These are phyloP conservation scores for Inonotus hispidus DNA, from an alignment of 1,284 basidiomycete species.

Conservation along the genomic window DNA sequence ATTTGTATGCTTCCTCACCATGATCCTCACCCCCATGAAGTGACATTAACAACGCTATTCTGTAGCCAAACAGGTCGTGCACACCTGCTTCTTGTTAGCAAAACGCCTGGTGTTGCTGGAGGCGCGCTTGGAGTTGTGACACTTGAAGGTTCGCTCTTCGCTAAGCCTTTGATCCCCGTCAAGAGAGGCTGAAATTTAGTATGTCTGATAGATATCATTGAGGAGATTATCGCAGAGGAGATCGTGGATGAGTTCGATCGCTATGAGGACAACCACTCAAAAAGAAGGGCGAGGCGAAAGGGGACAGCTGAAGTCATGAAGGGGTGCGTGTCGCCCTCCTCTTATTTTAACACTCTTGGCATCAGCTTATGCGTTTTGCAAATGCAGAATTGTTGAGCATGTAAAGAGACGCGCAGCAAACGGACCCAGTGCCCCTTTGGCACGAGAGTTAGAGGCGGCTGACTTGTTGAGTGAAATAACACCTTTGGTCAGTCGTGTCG, in stretches of 20 bases:
- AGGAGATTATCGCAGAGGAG: constrained; percentile 86
- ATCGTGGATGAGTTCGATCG: constrained; percentile 89
- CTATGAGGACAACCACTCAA: constrained; percentile 80
- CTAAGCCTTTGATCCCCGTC: not conserved
- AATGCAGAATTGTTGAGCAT: constrained; percentile 37
- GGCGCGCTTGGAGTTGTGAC: constrained; percentile 83
- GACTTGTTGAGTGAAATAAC: not conserved
- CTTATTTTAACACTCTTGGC: not conserved
- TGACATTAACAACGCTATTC: not conserved
- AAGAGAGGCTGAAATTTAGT: not conserved
- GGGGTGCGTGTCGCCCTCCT: constrained; percentile 42
- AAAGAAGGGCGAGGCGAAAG: constrained; percentile 62
- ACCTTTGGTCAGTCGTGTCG: not conserved
- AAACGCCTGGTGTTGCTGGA: constrained; percentile 72
- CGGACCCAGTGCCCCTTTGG: not conserved
- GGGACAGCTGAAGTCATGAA: constrained; percentile 78
- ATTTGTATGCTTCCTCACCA: constrained; percentile 53
- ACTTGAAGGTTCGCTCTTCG: constrained; percentile 52
- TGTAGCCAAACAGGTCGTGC: constrained; percentile 90
- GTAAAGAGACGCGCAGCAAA: constrained; percentile 26
- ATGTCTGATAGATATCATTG: constrained; percentile 57
- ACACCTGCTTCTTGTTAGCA: constrained; percentile 85
- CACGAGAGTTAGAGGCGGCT: not conserved
- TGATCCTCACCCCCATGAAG: not conserved
- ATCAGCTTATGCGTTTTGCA: not conserved